Evolutionary conservation across 257 asterid genomes (phyloP).

Genomic region (Anisodus tanguticus): DNA sequence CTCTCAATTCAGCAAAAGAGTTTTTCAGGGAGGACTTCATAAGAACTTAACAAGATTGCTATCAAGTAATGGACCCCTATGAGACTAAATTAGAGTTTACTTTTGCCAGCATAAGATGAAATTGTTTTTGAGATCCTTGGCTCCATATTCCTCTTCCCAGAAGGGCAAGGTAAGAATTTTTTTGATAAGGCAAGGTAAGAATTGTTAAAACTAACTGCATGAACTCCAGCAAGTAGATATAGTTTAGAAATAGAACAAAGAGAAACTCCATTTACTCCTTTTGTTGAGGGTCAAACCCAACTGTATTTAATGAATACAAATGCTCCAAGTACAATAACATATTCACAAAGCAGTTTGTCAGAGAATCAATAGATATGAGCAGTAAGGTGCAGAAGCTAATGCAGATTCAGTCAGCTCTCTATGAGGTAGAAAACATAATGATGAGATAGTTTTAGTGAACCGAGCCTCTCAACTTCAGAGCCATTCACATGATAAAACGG

Average conservation of each 20-base stretch:
- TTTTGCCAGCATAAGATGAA: not conserved
- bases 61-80: not conserved
- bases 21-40: not conserved
- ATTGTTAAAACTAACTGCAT: not conserved
- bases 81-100: slow-evolving; percentile 19
- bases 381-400: not conserved
- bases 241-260: slow-evolving; percentile 17
- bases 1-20: slow-evolving; percentile 12
- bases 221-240: slow-evolving; percentile 18
- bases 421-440: not conserved
- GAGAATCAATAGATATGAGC: slow-evolving; percentile 21
- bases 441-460: slow-evolving; percentile 13
- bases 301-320: slow-evolving; percentile 13
- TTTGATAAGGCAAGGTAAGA: not conserved
- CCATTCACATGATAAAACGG: not conserved
- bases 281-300: slow-evolving; percentile 1
- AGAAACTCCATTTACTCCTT: not conserved
- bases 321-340: slow-evolving; percentile 11
- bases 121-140: slow-evolving; percentile 1
- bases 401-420: slow-evolving; percentile 20
- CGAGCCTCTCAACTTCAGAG: not conserved
- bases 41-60: slow-evolving; percentile 16
- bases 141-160: not conserved
- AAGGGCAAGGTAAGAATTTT: not conserved
- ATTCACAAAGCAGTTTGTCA: not conserved